phyloP scores from a whole-genome alignment of 345 rosid genomes.

The Euphorbia lathyris region DNA sequence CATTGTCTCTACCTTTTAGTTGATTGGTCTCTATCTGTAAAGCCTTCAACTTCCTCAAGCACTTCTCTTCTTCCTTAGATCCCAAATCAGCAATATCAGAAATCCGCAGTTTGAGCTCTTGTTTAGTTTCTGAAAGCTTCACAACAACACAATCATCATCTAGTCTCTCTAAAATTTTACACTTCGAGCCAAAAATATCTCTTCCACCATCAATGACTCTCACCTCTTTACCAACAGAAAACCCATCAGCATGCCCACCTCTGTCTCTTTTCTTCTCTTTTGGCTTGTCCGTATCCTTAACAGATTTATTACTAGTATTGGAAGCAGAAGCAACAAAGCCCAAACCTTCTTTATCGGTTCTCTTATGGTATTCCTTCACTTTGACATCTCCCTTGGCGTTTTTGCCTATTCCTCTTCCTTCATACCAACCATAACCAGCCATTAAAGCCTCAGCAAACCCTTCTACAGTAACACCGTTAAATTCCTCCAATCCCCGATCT shows the following conservation, averaged over 20 bases:
- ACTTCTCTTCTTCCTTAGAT: constrained; percentile 62
- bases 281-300: neutral
- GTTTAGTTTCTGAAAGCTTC: constrained; percentile 37
- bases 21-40: constrained; percentile 24
- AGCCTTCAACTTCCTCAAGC: constrained; percentile 50
- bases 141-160: constrained; percentile 34
- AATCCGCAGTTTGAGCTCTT: constrained; percentile 44
- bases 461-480: constrained; percentile 69
- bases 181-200: constrained; percentile 52
- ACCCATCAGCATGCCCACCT: constrained; percentile 17
- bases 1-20: constrained; percentile 18
- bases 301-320: neutral
- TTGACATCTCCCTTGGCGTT: constrained; percentile 70
- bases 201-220: constrained; percentile 49
- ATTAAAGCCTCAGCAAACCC: constrained; percentile 68
- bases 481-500: constrained; percentile 61
- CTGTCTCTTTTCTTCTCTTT: too few species aligned
- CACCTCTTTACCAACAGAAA: constrained; percentile 54
- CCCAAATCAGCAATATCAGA: constrained; percentile 61
- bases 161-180: constrained; percentile 40
- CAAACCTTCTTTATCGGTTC: constrained; percentile 53
- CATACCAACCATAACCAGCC: constrained; percentile 84
- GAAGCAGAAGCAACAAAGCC: constrained; percentile 36
- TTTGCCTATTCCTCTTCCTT: constrained; percentile 78
- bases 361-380: constrained; percentile 47